Evolutionary conservation across 2,329 filamentous ascomycete species (phyloP).

Genomic region (Aspergillus clavatus): DNA sequence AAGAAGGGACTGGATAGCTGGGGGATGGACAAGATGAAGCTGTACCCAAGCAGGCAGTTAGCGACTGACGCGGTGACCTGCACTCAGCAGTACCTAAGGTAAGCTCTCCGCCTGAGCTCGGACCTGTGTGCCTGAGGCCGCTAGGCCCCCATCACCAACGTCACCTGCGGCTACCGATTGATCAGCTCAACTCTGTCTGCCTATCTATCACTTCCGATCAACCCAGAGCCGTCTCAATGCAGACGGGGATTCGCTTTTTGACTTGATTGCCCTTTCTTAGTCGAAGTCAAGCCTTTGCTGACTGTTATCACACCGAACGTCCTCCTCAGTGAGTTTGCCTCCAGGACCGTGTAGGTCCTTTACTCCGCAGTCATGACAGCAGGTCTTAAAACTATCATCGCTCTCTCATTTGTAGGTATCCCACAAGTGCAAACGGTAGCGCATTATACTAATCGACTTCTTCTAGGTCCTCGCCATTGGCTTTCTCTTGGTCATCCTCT

Average conservation of each 20-base stretch:
- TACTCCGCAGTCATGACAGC: conserved; percentile 56
- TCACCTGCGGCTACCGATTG: conserved; percentile 18
- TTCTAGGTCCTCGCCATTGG: conserved; percentile 83
- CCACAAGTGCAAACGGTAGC: background rate
- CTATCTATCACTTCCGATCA: background rate
- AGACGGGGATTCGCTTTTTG: conserved; percentile 1
- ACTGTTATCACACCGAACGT: conserved; percentile 3
- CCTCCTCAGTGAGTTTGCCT: conserved; percentile 3
- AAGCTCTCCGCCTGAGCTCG: conserved; percentile 7
- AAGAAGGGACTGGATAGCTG: conserved; percentile 4
- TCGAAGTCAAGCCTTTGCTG: background rate
- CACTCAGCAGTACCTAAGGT: conserved; percentile 5
- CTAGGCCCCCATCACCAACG: conserved; percentile 15
- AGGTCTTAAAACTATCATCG: conserved; percentile 98
- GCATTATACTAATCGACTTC: conserved; percentile 1
- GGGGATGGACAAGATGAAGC: conserved; percentile 1
- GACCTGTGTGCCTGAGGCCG: conserved; percentile 17
- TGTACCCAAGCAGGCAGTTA: conserved; percentile 25
- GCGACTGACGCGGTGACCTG: conserved; percentile 31
- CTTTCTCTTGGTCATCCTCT: conserved; percentile 97
- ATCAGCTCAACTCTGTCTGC: conserved; percentile 1
- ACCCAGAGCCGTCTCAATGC: conserved; percentile 6
- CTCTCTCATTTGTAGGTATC: conserved; percentile 79
- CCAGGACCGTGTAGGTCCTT: conserved; percentile 19
- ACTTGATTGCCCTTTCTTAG: background rate